Conservation (phyloP, 129 eudicot species). For the Flaveria brownii region DNA sequence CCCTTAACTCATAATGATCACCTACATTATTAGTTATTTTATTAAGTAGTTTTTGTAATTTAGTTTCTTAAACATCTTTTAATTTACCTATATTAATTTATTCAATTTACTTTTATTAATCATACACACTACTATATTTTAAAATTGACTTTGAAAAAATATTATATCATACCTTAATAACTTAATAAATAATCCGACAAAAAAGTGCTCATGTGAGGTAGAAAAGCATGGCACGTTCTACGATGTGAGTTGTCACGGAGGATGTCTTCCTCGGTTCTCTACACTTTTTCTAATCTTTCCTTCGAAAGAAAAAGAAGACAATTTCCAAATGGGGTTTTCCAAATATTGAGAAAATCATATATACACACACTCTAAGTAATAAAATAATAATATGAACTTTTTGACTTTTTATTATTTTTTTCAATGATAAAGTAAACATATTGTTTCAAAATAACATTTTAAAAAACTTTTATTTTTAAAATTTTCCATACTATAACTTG, state of each 20-base stretch:
- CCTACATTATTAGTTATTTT: too few species aligned
- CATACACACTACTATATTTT: background rate
- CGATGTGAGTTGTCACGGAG: slow-evolving; percentile 42
- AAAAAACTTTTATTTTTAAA: too few species aligned
- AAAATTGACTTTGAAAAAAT: background rate
- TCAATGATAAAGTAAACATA: too few species aligned
- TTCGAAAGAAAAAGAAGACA: too few species aligned
- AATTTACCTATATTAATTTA: background rate
- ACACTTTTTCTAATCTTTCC: background rate
- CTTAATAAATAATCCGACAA: slow-evolving; percentile 19
- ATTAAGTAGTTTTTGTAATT: too few species aligned
- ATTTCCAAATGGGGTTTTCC: background rate
- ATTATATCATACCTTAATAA: background rate
- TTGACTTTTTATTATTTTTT: too few species aligned
- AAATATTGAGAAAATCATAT: background rate
- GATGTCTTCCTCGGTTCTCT: slow-evolving; percentile 36
- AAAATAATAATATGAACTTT: too few species aligned
- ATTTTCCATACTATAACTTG: too few species aligned
- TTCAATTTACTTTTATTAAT: background rate
- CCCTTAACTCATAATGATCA: too few species aligned
- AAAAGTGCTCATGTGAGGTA: slow-evolving; percentile 25
- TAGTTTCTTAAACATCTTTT: too few species aligned
- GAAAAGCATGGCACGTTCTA: slow-evolving; percentile 33
- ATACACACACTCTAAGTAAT: too few species aligned
- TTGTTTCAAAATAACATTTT: too few species aligned